Base-by-base conservation (phyloP, 2,329 filamentous ascomycete genomes). In the Ampelomyces quisqualis region DNA sequence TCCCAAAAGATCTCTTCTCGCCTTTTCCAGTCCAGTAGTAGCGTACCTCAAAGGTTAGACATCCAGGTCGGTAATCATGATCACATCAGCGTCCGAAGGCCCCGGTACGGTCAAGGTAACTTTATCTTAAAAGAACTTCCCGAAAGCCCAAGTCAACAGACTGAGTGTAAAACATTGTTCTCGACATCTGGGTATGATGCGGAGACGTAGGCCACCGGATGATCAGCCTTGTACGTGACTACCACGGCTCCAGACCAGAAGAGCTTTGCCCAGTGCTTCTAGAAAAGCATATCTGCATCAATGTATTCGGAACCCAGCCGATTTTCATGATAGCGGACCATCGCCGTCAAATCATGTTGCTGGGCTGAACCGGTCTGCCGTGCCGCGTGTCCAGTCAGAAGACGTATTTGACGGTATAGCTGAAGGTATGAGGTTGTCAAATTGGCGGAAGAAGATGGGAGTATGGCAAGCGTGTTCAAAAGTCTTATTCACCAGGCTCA, bases 261-360 rank as follows among this genome's bases (percentile, higher is more conserved):
- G 4, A 45, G 36, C 31, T 45, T 45, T 8, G 41, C 13, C 23
- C 27, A 45, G 17, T 45, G 41, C 10, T 29, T 18, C 20, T 5
- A n/a, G 26, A 45, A 45, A 3, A 40, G 26, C 3, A 7, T 13
- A 8, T 39, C 41, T 31, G 36, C 41, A 24, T 45, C 41, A 10
- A 7, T 8, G 20, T 32, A 45, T 23, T 35, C 41, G 4, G 31
- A 11, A 9, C 30, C 24, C 13, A 42, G 8, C 19, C 26, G 26
- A 4, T 7, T 7, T 10, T 36, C 32, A 18, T 36, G 24, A 18
- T 42, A 36, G n/a, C n/a, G n/a, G n/a, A n/a, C n/a, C n/a, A n/a
- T n/a, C n/a, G n/a, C n/a, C n/a, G n/a, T n/a, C n/a, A n/a, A n/a
- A n/a, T n/a, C n/a, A n/a, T n/a, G n/a, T n/a, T n/a, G n/a, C n/a